Conservation (phyloP, 768 basidiomycete species). For the Boletus rex-veris region DNA sequence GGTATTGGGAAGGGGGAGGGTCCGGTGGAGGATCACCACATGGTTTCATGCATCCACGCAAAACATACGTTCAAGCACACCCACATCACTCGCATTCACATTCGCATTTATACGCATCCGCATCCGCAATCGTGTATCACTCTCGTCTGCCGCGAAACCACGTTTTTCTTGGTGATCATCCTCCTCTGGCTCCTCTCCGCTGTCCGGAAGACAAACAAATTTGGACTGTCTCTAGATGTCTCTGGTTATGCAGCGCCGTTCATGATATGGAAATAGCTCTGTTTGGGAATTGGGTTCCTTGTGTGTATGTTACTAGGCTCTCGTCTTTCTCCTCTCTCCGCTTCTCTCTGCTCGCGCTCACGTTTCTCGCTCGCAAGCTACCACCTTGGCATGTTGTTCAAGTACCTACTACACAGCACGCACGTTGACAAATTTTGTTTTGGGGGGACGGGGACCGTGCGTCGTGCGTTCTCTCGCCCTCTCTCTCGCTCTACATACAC, state of each 20-base stretch:
- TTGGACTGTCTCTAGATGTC: slow-evolving; percentile 6
- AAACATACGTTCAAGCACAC: not conserved
- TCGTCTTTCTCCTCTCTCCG: not conserved
- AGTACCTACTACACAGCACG: too few relatives aligned
- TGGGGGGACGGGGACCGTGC: not conserved
- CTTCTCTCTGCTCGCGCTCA: not conserved
- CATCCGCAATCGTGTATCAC: slow-evolving; percentile 5
- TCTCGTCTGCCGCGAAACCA: not conserved
- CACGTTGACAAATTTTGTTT: not conserved
- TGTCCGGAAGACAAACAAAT: slow-evolving; percentile 10
- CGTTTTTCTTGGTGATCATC: not conserved
- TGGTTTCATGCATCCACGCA: slow-evolving; percentile 5
- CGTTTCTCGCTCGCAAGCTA: not conserved
- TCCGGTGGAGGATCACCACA: not conserved
- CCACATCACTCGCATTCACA: slow-evolving; percentile 3
- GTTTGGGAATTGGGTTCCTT: slow-evolving; percentile 5
- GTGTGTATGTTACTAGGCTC: slow-evolving; percentile 4
- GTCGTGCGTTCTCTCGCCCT: too few relatives aligned
- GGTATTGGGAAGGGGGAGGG: slow-evolving; percentile 16
- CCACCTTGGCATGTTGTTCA: too few relatives aligned
- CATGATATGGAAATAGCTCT: slow-evolving; percentile 15
- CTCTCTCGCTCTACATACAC: not conserved
- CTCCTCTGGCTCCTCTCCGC: slow-evolving; percentile 3
- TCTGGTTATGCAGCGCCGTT: not conserved
- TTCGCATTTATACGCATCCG: not conserved